Base-by-base conservation (phyloP, 768 basidiomycete genomes). In the Obba rivulosa region DNA sequence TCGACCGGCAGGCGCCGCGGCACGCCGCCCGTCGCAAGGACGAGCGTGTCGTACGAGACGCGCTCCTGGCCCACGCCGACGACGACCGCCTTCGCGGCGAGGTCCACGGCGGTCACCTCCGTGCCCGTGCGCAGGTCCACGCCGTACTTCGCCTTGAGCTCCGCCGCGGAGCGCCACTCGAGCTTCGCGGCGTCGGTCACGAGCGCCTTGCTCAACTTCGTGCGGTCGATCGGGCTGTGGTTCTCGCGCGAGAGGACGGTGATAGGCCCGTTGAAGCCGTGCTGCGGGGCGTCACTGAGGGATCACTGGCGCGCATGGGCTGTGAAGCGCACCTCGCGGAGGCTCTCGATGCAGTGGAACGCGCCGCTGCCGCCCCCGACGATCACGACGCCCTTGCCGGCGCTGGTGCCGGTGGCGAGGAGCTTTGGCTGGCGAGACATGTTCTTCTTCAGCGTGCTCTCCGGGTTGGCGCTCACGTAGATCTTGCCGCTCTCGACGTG, bases 201-300 rank as follows among this genome's bases (percentile, higher is more conserved):
- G 44, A 95, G 79, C 2, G 81, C 82, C 66, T 96, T 95, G 67
- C 89, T 91, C 46, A 95, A 72, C 68, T 88, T 94, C 37, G 93
- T 93, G 51, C 90, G 88, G 67, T 96, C 93, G 52, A 94, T 87
- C 2, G 93, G 92, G 9, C 83, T 73, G 63, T 92, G 72, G 1
- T 72, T 66, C 67, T 96, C 93, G 58, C 83, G 82, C n/a, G 85
- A 79, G 21, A 94, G 65, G 45, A 95, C 68, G 3, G 81, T 87
- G 61, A 96, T 87, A 3, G 81, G 74, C n/a, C 78, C 83, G 28
- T 73, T 70, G 69, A 81, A 96, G 4, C 85, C 87, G 59, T 89
- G 76, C 87, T 93, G 56, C 22, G 31, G 8, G 17, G 4, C 45
- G 37, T n/a, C n/a, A 20, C 34, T 35, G 34, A 43, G 17, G 24